These are phyloP conservation scores for Cercospora sp. DNA, from an alignment of 2,329 filamentous ascomycete species.

Conservation along the genomic window DNA sequence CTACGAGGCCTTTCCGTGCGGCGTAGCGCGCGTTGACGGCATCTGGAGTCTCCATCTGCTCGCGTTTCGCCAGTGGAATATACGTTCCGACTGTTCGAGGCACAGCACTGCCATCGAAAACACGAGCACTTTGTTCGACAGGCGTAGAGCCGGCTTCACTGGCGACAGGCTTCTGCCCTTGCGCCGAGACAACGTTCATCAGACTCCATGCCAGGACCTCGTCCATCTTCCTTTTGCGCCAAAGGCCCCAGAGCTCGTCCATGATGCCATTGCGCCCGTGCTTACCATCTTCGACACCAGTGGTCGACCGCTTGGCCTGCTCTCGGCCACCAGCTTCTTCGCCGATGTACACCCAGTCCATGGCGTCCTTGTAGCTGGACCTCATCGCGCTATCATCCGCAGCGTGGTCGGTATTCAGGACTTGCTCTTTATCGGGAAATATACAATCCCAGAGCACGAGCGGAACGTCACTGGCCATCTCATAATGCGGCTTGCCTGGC, in stretches of 20 bases:
- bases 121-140: constrained; percentile 46
- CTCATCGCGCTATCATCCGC: constrained; percentile 39
- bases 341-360: constrained; percentile 78
- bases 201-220: constrained; percentile 78
- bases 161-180: constrained; percentile 35
- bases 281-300: constrained; percentile 55
- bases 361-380: constrained; percentile 54
- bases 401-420: constrained; percentile 41
- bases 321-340: constrained; percentile 55
- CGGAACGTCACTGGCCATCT: constrained; percentile 86
- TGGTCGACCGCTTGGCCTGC: constrained; percentile 31
- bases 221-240: constrained; percentile 84
- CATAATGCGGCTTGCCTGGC: constrained; percentile 79
- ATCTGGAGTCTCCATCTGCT: constrained; percentile 59
- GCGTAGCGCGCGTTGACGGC: constrained; percentile 63
- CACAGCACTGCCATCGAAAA: constrained; percentile 61
- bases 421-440: constrained; percentile 62
- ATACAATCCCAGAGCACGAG: constrained; percentile 96
- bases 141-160: constrained; percentile 16
- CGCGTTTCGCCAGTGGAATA: constrained; percentile 56
- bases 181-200: constrained; percentile 59
- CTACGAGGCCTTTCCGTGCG: constrained; percentile 49
- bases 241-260: constrained; percentile 76
- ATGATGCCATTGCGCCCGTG: constrained; percentile 67
- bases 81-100: constrained; percentile 59